phyloP scores from a whole-genome alignment of 345 rosid species.

The Sisymbrium irio region DNA sequence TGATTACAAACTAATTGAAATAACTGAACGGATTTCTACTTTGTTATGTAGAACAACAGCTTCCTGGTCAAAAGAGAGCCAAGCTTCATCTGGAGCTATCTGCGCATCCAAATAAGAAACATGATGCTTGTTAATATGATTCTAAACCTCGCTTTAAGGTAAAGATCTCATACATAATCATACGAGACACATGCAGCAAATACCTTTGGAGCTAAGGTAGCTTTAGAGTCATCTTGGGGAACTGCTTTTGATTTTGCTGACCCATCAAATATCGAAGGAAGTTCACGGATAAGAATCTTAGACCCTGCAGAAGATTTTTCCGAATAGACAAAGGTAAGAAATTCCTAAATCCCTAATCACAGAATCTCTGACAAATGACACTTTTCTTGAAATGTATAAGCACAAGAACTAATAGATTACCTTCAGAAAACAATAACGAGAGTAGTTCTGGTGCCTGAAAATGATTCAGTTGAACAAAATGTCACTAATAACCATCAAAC shows the following conservation, averaged over 20 bases:
- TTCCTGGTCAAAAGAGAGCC: conserved; percentile 76
- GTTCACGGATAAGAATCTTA: conserved; percentile 65
- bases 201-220: conserved; percentile 92
- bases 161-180: neutral
- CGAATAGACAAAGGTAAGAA: neutral
- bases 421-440: conserved; percentile 65
- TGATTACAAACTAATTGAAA: neutral
- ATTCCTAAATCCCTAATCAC: neutral
- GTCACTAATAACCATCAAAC: neutral
- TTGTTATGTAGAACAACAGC: conserved; percentile 79
- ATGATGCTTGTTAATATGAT: neutral
- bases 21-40: conserved; percentile 38
- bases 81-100: conserved; percentile 83
- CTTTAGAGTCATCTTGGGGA: conserved; percentile 84
- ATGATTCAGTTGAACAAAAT: conserved; percentile 1
- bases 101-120: conserved; percentile 29
- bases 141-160: too few species aligned
- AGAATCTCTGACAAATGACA: neutral
- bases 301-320: conserved; percentile 58
- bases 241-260: conserved; percentile 66
- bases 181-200: neutral
- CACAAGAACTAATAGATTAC: conserved; percentile 28
- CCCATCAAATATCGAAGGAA: conserved; percentile 77
- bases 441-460: conserved; percentile 91
- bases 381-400: neutral